Percentiles rank a stretch among this genome's conserved stretches.
These are phyloP conservation scores for Carex sylvatica DNA, from an alignment of 202 grass and related monocot species.

Conservation along the genomic window DNA sequence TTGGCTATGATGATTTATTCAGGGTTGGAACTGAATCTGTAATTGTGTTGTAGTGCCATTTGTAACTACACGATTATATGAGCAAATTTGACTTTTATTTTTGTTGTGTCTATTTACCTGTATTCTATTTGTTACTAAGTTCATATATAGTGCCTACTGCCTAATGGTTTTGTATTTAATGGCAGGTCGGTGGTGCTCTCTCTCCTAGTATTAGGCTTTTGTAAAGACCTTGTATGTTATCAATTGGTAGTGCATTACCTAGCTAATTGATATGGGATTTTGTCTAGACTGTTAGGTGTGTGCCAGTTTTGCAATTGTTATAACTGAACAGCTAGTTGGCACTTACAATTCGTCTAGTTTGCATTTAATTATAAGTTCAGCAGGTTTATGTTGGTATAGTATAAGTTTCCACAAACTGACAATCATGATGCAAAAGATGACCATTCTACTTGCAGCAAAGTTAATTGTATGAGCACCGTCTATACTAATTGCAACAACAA, in stretches of 20 bases:
- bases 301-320: neutral
- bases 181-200: slow-evolving; percentile 41
- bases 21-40: too few relatives aligned
- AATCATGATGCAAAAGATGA: slow-evolving; percentile 54
- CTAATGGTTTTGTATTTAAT: slow-evolving; percentile 44
- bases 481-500: neutral
- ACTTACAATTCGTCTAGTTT: neutral
- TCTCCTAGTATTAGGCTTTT: neutral
- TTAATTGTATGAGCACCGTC: neutral
- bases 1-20: too few relatives aligned
- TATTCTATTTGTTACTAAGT: too few relatives aligned
- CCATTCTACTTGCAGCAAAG: neutral
- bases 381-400: neutral
- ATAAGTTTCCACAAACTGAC: too few relatives aligned
- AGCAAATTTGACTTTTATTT: too few relatives aligned
- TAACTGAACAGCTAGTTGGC: neutral
- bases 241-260: neutral
- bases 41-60: too few relatives aligned
- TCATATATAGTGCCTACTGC: too few relatives aligned
- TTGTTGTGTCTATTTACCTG: too few relatives aligned
- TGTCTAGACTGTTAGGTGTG: neutral
- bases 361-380: neutral
- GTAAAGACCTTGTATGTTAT: neutral
- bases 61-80: too few relatives aligned
- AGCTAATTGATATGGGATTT: neutral